These are phyloP conservation scores for Pueraria montana DNA, from an alignment of 306 rosid genomes.

Conservation along the genomic window DNA sequence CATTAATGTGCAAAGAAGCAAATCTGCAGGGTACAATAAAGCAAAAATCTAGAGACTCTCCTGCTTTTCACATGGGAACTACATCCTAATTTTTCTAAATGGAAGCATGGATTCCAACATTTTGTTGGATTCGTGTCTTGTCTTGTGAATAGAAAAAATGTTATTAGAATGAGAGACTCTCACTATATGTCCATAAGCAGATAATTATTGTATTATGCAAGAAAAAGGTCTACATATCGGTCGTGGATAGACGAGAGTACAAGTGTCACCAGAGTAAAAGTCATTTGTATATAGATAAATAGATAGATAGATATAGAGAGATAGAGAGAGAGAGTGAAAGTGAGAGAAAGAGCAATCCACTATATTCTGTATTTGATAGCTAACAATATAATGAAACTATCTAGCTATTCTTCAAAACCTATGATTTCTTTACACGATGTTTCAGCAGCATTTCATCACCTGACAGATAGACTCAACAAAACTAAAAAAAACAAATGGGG, in stretches of 20 bases:
- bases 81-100: not conserved
- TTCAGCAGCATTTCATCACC: constrained; percentile 59
- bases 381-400: constrained; percentile 59
- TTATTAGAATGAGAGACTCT: not conserved
- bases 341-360: not conserved
- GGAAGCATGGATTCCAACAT: not conserved
- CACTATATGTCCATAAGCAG: not conserved
- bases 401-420: constrained; percentile 61
- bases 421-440: constrained; percentile 55
- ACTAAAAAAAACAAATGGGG: constrained; percentile 25
- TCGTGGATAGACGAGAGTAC: too few relatives aligned
- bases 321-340: too few relatives aligned
- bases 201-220: not conserved
- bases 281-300: not conserved
- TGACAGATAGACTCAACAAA: constrained; percentile 43
- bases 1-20: not conserved
- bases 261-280: not conserved
- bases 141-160: too few relatives aligned
- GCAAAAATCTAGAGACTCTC: not conserved
- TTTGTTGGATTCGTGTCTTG: too few relatives aligned
- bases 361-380: constrained; percentile 59
- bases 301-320: not conserved
- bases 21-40: too few relatives aligned
- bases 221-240: too few relatives aligned
- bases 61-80: not conserved